Conservation (phyloP, 2,329 filamentous ascomycete genomes). For the Microsporum ferrugineum region DNA sequence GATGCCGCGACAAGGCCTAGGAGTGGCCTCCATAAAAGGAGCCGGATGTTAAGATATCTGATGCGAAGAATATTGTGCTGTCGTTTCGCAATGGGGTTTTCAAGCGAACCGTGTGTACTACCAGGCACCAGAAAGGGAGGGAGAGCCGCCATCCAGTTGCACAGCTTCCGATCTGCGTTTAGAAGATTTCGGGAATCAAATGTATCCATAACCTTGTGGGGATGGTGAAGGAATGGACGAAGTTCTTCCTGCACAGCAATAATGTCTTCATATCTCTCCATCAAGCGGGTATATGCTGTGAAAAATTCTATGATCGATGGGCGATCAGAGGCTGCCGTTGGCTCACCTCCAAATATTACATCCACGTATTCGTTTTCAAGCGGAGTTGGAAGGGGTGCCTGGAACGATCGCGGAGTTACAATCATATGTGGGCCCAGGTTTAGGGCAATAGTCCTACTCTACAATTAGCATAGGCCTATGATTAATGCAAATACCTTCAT, state of each 20-base stretch:
- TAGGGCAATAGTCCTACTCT: constrained; percentile 17
- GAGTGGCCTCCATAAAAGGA: constrained; percentile 16
- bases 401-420: constrained; percentile 14
- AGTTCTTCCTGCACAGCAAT: constrained; percentile 17
- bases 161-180: constrained; percentile 15
- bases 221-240: constrained; percentile 10
- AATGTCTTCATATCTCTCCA: constrained; percentile 17
- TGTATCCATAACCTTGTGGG: constrained; percentile 17
- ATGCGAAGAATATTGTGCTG: constrained; percentile 19
- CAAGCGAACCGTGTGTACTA: not conserved
- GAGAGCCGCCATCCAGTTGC: constrained; percentile 18
- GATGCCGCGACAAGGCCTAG: constrained; percentile 12
- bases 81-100: constrained; percentile 16
- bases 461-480: not conserved
- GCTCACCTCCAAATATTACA: constrained; percentile 11
- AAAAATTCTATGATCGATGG: constrained; percentile 21
- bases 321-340: constrained; percentile 10
- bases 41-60: constrained; percentile 18
- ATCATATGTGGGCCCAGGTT: constrained; percentile 14
- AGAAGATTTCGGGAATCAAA: constrained; percentile 16
- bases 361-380: constrained; percentile 21
- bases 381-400: constrained; percentile 17
- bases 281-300: constrained; percentile 16
- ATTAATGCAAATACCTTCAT: not conserved
- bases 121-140: constrained; percentile 16